Evolutionary conservation across 2,329 filamentous ascomycete genomes (phyloP).

Genomic region (Sphaerulina vaccinii): DNA sequence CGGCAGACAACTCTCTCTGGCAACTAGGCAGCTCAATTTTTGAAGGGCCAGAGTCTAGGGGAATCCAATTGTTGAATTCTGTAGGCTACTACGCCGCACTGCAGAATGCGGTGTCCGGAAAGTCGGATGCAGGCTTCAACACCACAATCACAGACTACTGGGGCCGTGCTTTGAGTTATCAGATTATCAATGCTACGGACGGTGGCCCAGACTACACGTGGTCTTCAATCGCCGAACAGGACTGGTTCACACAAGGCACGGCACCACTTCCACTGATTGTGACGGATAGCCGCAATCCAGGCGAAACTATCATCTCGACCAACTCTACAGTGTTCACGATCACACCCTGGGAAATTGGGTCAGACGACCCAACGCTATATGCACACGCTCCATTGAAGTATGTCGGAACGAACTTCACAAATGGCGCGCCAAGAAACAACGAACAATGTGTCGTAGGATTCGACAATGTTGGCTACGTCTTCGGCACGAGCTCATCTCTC

Average conservation of each 20-base stretch:
- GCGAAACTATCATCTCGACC: constrained; percentile 59
- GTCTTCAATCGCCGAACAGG: constrained; percentile 69
- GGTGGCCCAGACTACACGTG: constrained; percentile 78
- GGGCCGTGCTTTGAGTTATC: constrained; percentile 79
- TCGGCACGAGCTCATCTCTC: constrained; percentile 80
- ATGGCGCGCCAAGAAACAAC: constrained; percentile 56
- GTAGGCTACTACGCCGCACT: constrained; percentile 64
- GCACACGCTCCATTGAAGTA: constrained; percentile 71
- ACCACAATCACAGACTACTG: constrained; percentile 80
- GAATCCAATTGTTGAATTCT: constrained; percentile 55
- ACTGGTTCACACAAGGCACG: constrained; percentile 61
- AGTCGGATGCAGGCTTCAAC: constrained; percentile 63
- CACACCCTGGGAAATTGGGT: constrained; percentile 76
- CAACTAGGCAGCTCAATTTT: constrained; percentile 63
- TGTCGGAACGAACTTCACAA: constrained; percentile 69
- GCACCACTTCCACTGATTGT: constrained; percentile 73
- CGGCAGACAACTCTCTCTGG: constrained; percentile 50
- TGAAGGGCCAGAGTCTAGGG: constrained; percentile 53
- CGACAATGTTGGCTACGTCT: constrained; percentile 78
- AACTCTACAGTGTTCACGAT: constrained; percentile 78
- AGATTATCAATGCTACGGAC: constrained; percentile 72
- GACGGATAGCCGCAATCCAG: constrained; percentile 64
- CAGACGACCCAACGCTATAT: constrained; percentile 69
- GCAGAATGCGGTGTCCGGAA: constrained; percentile 57
- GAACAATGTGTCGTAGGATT: constrained; percentile 72